Percentiles rank a stretch among this genome's conserved stretches.
Conservation (phyloP, 78 protist species). For the Ministeria vibrans region DNA sequence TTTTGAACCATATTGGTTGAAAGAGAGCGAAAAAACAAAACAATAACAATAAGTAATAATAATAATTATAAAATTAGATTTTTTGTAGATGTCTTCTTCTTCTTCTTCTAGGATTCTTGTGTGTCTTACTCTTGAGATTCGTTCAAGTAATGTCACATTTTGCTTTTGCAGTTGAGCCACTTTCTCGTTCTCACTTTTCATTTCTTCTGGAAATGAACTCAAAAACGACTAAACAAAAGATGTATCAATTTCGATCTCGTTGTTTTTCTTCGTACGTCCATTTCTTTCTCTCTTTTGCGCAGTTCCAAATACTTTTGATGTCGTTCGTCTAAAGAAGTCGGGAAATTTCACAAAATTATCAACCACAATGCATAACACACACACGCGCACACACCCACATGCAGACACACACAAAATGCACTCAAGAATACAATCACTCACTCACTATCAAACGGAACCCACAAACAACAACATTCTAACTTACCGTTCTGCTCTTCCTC, state of each 20-base stretch:
- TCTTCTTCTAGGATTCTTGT: no score
- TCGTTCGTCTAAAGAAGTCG: background rate
- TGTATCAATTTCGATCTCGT: no score
- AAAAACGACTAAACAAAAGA: background rate
- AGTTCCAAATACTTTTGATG: background rate
- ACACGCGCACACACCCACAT: background rate
- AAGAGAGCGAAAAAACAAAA: no score
- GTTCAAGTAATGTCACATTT: background rate
- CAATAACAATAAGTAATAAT: no score
- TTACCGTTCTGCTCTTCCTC: background rate
- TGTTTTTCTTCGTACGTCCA: no score
- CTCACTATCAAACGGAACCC: no score
- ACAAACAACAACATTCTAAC: background rate
- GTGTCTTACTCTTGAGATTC: no score
- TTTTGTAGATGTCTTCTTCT: no score
- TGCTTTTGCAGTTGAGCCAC: background rate
- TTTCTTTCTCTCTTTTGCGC: background rate
- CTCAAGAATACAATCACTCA: no score
- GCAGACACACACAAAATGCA: no score
- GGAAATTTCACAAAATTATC: background rate
- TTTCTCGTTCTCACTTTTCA: background rate
- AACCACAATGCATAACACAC: background rate
- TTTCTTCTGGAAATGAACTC: background rate
- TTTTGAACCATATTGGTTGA: no score
- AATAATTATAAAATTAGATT: no score